phyloP scores from a whole-genome alignment of 2,329 filamentous ascomycete species.

The Dothiorella sarmentorum region DNA sequence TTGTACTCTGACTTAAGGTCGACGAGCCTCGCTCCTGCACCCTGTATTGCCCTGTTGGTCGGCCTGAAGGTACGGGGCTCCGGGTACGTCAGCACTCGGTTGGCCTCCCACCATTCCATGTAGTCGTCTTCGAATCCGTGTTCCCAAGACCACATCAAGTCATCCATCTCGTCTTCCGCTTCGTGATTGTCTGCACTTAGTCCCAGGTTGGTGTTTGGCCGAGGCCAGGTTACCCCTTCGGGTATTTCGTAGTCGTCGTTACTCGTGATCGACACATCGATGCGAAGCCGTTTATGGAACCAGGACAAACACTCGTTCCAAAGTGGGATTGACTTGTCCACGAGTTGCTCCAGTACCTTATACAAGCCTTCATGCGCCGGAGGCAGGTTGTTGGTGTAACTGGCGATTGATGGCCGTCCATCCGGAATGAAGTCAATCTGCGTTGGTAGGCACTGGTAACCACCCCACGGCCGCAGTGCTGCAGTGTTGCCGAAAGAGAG shows the following conservation, averaged over 20 bases:
- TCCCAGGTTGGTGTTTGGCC: background rate
- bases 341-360: conserved; percentile 39
- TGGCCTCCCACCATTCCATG: background rate
- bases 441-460: conserved; percentile 45
- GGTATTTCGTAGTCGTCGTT: background rate
- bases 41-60: background rate
- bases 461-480: background rate
- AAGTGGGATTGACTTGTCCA: conserved; percentile 42
- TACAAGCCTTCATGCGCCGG: conserved; percentile 38
- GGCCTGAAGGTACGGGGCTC: background rate
- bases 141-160: background rate
- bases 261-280: background rate
- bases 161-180: background rate
- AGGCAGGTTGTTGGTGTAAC: conserved; percentile 55
- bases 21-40: background rate
- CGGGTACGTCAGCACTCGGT: background rate
- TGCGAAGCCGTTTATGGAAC: conserved; percentile 6
- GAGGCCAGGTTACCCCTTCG: background rate
- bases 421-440: conserved; percentile 44
- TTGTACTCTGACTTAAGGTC: conserved; percentile 32
- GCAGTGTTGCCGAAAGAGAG: background rate
- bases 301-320: conserved; percentile 41
- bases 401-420: conserved; percentile 40
- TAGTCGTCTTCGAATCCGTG: background rate
- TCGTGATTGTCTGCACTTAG: background rate